A percentile compares a stretch with the other conserved stretches of the same genome.
These are phyloP conservation scores for Trichosporon asahii DNA, from an alignment of 1,284 basidiomycete genomes.

Conservation along the genomic window DNA sequence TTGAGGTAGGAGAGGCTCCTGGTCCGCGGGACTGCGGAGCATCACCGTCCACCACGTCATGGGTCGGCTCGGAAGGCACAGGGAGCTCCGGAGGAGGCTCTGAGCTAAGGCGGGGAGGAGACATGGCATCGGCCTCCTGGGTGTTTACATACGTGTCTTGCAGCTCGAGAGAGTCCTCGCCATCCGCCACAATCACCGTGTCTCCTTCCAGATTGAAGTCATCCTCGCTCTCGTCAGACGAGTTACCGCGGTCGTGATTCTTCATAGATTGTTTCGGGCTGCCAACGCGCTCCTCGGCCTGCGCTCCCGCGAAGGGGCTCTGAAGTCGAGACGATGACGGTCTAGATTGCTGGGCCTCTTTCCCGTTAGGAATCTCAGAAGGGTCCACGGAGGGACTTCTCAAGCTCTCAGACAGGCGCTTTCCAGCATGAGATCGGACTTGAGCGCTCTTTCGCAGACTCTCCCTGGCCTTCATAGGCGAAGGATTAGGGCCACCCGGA, in stretches of 20 bases:
- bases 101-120: no score
- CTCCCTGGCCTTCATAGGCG: not conserved
- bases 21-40: no score
- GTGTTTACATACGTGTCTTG: not conserved
- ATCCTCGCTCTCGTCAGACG: not conserved
- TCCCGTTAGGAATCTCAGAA: not conserved
- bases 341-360: not conserved
- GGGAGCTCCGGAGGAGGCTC: no score
- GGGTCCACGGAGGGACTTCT: not conserved
- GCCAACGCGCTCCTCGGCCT: not conserved
- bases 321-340: not conserved
- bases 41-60: not conserved
- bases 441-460: not conserved
- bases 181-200: conserved; percentile 1
- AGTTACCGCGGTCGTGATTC: not conserved
- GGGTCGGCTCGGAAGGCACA: no score
- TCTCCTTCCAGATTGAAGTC: conserved; percentile 12
- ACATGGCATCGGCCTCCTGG: not conserved
- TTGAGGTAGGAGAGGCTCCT: not conserved
- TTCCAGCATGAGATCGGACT: not conserved
- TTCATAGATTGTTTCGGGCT: not conserved
- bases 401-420: not conserved
- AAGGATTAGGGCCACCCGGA: not conserved
- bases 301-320: not conserved
- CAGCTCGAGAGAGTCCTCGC: not conserved